These are phyloP conservation scores for Pichia sp. DNA, from an alignment of 1,139 yeast species.

Conservation along the genomic window DNA sequence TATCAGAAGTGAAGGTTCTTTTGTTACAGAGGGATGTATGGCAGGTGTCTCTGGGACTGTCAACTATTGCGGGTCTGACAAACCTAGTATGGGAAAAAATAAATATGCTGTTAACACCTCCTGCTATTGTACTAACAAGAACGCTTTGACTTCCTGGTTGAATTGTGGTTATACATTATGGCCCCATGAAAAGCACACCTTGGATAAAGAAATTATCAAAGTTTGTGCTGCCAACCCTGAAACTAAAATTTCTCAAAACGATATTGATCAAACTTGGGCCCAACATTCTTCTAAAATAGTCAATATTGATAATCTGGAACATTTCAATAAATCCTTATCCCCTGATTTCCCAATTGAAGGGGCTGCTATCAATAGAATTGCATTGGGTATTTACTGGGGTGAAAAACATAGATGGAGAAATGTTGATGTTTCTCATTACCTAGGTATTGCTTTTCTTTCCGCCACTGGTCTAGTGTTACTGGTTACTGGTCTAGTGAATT, in stretches of 20 bases:
- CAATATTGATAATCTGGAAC: slow-evolving; percentile 17
- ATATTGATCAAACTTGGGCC: background rate
- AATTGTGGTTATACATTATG: slow-evolving; percentile 10
- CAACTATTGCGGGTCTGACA: too few species aligned
- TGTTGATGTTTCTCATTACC: slow-evolving; percentile 36
- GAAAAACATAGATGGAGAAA: slow-evolving; percentile 30
- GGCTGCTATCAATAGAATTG: slow-evolving; percentile 22
- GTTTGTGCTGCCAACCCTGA: background rate
- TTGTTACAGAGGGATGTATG: too few species aligned
- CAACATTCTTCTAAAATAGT: slow-evolving; percentile 4
- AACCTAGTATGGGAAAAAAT: too few species aligned
- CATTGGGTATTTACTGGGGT: slow-evolving; percentile 33
- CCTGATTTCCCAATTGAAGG: slow-evolving; percentile 13
- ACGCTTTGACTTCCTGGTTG: slow-evolving; percentile 16
- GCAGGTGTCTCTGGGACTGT: too few species aligned
- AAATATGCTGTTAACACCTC: too few species aligned
- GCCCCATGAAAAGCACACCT: background rate
- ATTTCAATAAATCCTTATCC: slow-evolving; percentile 3
- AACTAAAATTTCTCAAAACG: background rate
- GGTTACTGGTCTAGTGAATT: slow-evolving; percentile 36
- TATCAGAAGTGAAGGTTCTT: too few species aligned
- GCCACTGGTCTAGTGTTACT: slow-evolving; percentile 44
- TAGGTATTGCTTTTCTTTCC: slow-evolving; percentile 42
- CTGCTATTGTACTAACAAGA: slow-evolving; percentile 19
- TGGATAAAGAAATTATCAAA: background rate